phyloP scores from a whole-genome alignment of 495 filamentous ascomycete species.

The Viridothelium virens region DNA sequence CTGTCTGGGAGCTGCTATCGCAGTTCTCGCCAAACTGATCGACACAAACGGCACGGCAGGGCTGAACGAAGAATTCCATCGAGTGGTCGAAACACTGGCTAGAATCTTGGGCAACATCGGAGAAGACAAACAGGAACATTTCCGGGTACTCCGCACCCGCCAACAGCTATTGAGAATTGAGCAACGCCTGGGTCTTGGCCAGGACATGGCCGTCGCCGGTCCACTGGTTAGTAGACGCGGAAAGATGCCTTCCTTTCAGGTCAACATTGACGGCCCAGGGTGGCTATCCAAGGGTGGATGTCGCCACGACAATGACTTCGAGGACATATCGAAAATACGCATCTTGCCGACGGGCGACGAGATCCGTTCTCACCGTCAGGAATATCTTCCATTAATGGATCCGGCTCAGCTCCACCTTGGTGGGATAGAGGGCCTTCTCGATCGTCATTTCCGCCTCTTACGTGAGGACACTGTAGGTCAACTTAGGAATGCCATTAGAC shows the following conservation, averaged over 20 bases:
- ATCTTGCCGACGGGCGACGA: conserved; percentile 59
- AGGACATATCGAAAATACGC: conserved; percentile 49
- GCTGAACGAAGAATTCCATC: conserved; percentile 8
- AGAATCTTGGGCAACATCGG: neutral
- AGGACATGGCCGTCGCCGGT: conserved; percentile 2
- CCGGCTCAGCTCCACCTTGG: conserved; percentile 46
- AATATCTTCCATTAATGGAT: conserved; percentile 56
- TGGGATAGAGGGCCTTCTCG: conserved; percentile 54
- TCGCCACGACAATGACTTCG: conserved; percentile 62
- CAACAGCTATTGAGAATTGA: conserved; percentile 15
- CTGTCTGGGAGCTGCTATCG: conserved; percentile 13
- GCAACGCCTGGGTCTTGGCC: conserved; percentile 20
- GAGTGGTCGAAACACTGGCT: conserved; percentile 4
- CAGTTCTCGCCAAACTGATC: conserved; percentile 14
- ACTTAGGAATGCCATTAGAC: conserved; percentile 49
- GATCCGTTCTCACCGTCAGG: conserved; percentile 43
- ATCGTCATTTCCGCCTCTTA: conserved; percentile 62
- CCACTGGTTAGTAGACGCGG: conserved; percentile 17
- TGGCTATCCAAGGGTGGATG: conserved; percentile 44
- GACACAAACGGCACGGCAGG: conserved; percentile 20
- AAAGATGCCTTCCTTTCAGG: conserved; percentile 33
- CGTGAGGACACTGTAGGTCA: conserved; percentile 59
- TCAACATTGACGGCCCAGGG: conserved; percentile 46
- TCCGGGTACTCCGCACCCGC: conserved; percentile 17
- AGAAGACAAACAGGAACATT: neutral